Evolutionary conservation across 2,329 filamentous ascomycete genomes (phyloP), one percentile per base, ranked within the genome.

Genomic region (Mycosphaerella sp.): DNA sequence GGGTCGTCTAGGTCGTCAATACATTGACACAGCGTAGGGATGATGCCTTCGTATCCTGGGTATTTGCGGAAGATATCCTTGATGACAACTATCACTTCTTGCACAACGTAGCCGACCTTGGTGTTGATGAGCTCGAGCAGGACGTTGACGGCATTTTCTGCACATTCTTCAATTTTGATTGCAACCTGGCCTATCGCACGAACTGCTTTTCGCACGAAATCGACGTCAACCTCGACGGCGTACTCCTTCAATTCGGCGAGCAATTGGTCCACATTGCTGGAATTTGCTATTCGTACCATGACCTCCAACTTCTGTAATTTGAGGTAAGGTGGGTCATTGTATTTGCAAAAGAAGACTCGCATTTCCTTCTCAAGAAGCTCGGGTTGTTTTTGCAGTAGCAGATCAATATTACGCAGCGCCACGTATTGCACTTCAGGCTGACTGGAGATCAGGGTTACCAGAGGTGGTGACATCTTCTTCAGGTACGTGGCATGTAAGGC

Each of bases 281-380:
- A 91, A 73, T 96, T 97, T 57, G 92, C 89, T 83, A 98, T 97
- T 71, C 93, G 85, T 45, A 98, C 92, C 93, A 98, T 97, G 59
- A 97, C 97, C 70, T 98, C 93, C 47, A 98, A 81, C 70, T 98
- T 98, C 69, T 95, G 87, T 56, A 98, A 83, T 73, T 98, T 98
- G 66, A 98, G 85, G 70, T 98, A 98, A 21, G 90, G 90, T 1
- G 93, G 92, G 64, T 98, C 93, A 69, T 97, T 97, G 76, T 98
- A 98, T 75, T 98, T 98, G 85, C 93, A 98, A 76, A 98, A 98
- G 76, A 98, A 98, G 7, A 98, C 93, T 43, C 93, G 84, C 66
- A 98, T 83, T 72, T 98, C 93, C 72, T 97, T 97, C 78, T 89
- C 95, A 8, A 98, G 79, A 53, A 98, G 96, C 63, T 95, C 91